A percentile compares a stretch with the other conserved stretches of the same genome.
phyloP scores from a whole-genome alignment of 208 protist genomes.

The Vickermania ingenoplastis region DNA sequence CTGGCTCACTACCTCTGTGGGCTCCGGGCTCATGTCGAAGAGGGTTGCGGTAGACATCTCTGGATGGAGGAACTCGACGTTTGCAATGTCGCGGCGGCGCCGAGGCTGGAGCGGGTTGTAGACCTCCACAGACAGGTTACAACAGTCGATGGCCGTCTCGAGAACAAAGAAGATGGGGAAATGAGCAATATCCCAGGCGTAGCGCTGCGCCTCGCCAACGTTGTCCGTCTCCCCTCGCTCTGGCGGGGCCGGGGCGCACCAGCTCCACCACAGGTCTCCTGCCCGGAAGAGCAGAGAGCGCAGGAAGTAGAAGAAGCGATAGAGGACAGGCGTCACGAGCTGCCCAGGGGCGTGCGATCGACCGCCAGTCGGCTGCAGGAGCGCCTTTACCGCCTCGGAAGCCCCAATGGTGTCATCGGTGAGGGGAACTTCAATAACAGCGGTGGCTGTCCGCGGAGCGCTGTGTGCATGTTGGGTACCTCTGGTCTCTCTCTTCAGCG shows the following conservation, averaged over 20 bases:
- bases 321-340: slow-evolving; percentile 1
- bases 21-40: too few relatives aligned
- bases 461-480: neutral
- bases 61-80: neutral
- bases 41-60: neutral
- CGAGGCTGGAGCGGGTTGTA: slow-evolving; percentile 9
- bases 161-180: slow-evolving; percentile 25
- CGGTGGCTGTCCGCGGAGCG: neutral
- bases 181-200: neutral
- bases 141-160: slow-evolving; percentile 45
- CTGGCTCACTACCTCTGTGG: too few relatives aligned
- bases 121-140: slow-evolving; percentile 43
- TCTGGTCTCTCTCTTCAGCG: too few relatives aligned
- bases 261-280: neutral
- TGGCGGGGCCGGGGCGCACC: neutral
- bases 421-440: neutral
- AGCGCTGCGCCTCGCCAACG: neutral
- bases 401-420: too few relatives aligned
- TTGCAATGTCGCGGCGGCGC: neutral
- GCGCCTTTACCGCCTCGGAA: too few relatives aligned
- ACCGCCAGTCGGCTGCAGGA: neutral
- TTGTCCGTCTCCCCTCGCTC: neutral
- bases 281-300: neutral
- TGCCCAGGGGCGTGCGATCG: neutral
- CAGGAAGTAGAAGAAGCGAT: neutral